Conservation (phyloP, 2,329 filamentous ascomycete genomes). For the Exserohilum turcica region DNA sequence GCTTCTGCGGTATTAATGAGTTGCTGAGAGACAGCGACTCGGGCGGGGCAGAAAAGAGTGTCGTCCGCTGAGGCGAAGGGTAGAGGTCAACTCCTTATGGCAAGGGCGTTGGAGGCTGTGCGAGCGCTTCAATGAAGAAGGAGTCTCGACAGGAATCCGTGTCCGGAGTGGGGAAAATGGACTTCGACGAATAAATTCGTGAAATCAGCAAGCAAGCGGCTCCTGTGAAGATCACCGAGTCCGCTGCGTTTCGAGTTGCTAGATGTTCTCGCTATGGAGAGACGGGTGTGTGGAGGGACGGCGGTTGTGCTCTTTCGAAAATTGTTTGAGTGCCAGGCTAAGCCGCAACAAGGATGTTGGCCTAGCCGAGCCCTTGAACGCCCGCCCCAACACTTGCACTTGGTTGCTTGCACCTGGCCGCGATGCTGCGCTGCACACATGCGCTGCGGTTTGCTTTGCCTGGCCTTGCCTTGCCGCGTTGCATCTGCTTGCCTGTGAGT, state of each 20-base stretch:
- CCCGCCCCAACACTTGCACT: constrained; percentile 13
- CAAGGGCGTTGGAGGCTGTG: constrained; percentile 43
- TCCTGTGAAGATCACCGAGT: constrained; percentile 33
- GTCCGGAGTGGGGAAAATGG: constrained; percentile 18
- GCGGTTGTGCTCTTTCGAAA: constrained; percentile 24
- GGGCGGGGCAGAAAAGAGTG: constrained; percentile 32
- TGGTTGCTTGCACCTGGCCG: too few relatives aligned
- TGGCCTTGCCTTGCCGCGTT: background rate
- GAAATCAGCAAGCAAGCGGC: constrained; percentile 47
- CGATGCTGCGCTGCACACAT: background rate
- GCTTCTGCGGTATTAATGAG: constrained; percentile 32
- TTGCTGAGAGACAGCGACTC: constrained; percentile 32
- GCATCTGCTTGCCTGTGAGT: background rate
- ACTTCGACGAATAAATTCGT: constrained; percentile 47
- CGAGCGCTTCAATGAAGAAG: constrained; percentile 38
- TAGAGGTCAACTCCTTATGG: constrained; percentile 32
- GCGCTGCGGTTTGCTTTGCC: background rate
- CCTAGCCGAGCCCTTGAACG: constrained; percentile 17
- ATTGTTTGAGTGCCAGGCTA: constrained; percentile 35
- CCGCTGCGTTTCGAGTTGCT: constrained; percentile 39
- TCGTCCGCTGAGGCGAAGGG: constrained; percentile 26
- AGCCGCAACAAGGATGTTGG: constrained; percentile 19
- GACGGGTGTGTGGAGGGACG: constrained; percentile 24
- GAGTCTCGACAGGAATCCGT: constrained; percentile 38
- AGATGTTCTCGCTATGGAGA: constrained; percentile 45